Evolutionary conservation across 129 eudicot species (phyloP).

Genomic region (Ambrosia trifida): DNA sequence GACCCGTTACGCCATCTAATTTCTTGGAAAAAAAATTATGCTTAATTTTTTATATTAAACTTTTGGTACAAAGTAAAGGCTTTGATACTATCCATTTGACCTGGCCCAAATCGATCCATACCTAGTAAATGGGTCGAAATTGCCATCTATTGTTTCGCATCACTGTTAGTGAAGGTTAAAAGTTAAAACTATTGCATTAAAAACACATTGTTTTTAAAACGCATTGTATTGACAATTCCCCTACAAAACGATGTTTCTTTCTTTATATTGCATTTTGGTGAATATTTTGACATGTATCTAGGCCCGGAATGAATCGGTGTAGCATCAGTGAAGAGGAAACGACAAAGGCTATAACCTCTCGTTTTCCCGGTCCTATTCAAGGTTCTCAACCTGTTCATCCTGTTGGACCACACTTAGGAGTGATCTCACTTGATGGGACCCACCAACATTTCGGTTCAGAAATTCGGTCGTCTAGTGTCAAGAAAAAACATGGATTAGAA

Average conservation of each 20-base stretch:
- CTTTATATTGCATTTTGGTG: neutral
- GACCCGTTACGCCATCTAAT: neutral
- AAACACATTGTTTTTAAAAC: neutral
- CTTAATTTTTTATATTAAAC: neutral
- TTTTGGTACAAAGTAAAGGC: neutral
- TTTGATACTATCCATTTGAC: neutral
- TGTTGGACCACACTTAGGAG: slow-evolving; percentile 37
- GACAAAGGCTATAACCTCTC: slow-evolving; percentile 35
- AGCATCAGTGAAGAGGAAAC: slow-evolving; percentile 75
- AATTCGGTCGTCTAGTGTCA: slow-evolving; percentile 33
- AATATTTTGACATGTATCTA: slow-evolving; percentile 34
- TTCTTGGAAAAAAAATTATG: neutral
- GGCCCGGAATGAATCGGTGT: slow-evolving; percentile 94
- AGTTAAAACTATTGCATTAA: neutral
- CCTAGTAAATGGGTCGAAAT: neutral
- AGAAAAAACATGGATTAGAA: slow-evolving; percentile 46
- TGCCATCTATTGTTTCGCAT: neutral
- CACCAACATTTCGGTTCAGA: slow-evolving; percentile 33
- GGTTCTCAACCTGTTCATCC: slow-evolving; percentile 41
- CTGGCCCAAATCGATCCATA: neutral
- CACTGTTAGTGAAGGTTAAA: neutral
- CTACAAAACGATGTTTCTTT: neutral
- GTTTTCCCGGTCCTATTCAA: slow-evolving; percentile 40
- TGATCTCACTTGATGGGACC: slow-evolving; percentile 36
- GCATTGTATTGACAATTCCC: neutral